Evolutionary conservation across 768 basidiomycete species (phyloP).

Genomic region (Porphyrellus cyaneotinctus): DNA sequence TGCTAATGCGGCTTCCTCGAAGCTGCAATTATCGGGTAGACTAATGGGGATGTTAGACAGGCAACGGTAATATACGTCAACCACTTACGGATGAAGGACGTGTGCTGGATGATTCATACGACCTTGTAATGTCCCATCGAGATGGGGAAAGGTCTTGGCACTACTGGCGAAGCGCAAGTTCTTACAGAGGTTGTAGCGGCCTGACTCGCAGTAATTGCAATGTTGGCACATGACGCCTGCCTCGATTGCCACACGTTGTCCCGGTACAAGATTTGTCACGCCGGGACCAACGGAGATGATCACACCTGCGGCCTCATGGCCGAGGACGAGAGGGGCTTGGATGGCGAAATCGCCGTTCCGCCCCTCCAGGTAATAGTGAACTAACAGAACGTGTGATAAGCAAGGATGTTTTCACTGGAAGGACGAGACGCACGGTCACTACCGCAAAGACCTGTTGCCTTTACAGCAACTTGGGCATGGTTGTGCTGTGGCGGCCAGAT

Average conservation of each 20-base stretch:
- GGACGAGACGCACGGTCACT: constrained; percentile 56
- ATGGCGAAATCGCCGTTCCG: constrained; percentile 92
- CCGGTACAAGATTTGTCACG: constrained; percentile 58
- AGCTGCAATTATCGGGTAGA: constrained; percentile 70
- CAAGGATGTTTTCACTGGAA: neutral
- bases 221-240: constrained; percentile 84
- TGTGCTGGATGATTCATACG: constrained; percentile 86
- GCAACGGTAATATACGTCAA: neutral
- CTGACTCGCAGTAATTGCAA: constrained; percentile 65
- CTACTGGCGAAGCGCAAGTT: constrained; percentile 85
- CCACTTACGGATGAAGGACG: constrained; percentile 80
- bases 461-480: constrained; percentile 76
- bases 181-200: constrained; percentile 92
- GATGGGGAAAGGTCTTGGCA: constrained; percentile 89
- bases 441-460: constrained; percentile 88
- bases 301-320: constrained; percentile 90
- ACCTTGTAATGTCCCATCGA: constrained; percentile 87
- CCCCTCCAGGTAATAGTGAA: constrained; percentile 88
- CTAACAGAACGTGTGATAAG: constrained; percentile 36
- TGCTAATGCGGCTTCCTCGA: constrained; percentile 81
- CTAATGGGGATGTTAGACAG: constrained; percentile 36
- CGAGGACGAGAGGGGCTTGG: constrained; percentile 82
- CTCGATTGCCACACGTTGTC: constrained; percentile 91
- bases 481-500: constrained; percentile 67
- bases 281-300: constrained; percentile 79